Base-by-base conservation (phyloP, 768 basidiomycete genomes). In the Leccinum ochraceum region DNA sequence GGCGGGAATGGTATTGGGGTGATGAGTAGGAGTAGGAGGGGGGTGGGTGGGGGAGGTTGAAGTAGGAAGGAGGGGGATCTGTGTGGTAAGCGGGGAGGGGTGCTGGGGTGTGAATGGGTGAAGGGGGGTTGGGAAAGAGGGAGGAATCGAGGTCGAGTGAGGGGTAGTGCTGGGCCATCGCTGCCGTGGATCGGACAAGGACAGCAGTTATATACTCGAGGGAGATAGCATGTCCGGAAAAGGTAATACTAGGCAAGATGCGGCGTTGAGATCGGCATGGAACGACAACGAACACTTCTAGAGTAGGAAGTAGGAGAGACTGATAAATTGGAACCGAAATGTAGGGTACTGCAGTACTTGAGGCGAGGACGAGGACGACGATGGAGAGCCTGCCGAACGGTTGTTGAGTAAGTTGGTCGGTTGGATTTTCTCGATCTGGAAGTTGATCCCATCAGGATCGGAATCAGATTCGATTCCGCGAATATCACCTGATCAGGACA, bases 401-500 rank as follows among this genome's bases (percentile, higher is more conserved):
- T 48, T n/a, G 17, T 44, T 44, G 42, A 44, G 42, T n/a, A 10
- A 36, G 13, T n/a, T 44, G 42, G n/a, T 10, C 10, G 6, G 52
- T 20, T 1, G 37, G 24, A 37, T 44, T 44, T 39, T 3, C 56
- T 50, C 64, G 59, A 67, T 66, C 44, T 42, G 60, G 66, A 64
- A 54, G 57, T 39, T 63, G 69, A 70, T 68, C 66, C 63, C 68
- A 64, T 54, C 60, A 49, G 62, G 60, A 71, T 65, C 69, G 69
- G 69, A 67, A 60, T 60, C 2, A 52, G 57, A 54, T 61, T 53
- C 17, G 50, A 73, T 65, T 62, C 71, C 70, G 70, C 71, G 71
- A 63, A 30, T 5, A 50, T 49, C 14, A 5, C 61, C 20, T 10
- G 50, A 66, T 68, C 2, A 2, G 37, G 66, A 7, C 3, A 34